A percentile compares a stretch with the other conserved stretches of the same genome.
Evolutionary conservation across 2,329 filamentous ascomycete genomes (phyloP).

Genomic region (Fusarium bulbicola): DNA sequence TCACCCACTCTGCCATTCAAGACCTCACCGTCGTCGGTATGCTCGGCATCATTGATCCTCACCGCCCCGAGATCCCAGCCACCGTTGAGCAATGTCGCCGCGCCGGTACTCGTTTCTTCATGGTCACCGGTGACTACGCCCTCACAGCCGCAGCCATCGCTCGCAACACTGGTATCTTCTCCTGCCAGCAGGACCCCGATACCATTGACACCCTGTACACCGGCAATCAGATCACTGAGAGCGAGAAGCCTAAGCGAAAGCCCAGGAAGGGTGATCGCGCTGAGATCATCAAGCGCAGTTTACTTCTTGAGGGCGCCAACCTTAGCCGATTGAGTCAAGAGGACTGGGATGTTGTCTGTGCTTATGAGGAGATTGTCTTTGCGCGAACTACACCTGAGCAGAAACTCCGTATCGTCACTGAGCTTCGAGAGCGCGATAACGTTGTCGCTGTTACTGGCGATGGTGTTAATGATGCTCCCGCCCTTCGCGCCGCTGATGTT

Average conservation of each 20-base stretch:
- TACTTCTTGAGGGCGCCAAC: constrained; percentile 63
- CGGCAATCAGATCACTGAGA: background rate
- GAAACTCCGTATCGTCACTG: constrained; percentile 77
- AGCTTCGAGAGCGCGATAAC: constrained; percentile 67
- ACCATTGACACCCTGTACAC: constrained; percentile 41
- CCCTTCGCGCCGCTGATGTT: constrained; percentile 71
- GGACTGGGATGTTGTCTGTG: constrained; percentile 57
- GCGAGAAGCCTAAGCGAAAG: constrained; percentile 16
- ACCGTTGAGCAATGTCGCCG: constrained; percentile 55
- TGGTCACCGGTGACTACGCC: constrained; percentile 59
- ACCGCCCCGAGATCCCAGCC: constrained; percentile 53
- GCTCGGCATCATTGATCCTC: constrained; percentile 60
- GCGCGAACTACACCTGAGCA: constrained; percentile 75
- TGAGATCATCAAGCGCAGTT: constrained; percentile 22
- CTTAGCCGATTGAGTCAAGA: constrained; percentile 63
- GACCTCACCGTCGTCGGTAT: constrained; percentile 61
- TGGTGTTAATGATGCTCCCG: constrained; percentile 73
- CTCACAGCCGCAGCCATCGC: constrained; percentile 73
- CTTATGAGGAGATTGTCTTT: constrained; percentile 70
- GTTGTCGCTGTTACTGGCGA: constrained; percentile 79
- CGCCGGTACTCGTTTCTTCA: constrained; percentile 56
- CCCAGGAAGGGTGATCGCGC: constrained; percentile 23
- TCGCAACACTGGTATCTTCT: constrained; percentile 71
- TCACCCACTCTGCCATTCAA: constrained; percentile 50
- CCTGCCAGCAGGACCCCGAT: constrained; percentile 55